A percentile compares a stretch with the other conserved stretches of the same genome.
Conservation (phyloP, 106 monocot species). For the Phalaenopsis equestris region DNA sequence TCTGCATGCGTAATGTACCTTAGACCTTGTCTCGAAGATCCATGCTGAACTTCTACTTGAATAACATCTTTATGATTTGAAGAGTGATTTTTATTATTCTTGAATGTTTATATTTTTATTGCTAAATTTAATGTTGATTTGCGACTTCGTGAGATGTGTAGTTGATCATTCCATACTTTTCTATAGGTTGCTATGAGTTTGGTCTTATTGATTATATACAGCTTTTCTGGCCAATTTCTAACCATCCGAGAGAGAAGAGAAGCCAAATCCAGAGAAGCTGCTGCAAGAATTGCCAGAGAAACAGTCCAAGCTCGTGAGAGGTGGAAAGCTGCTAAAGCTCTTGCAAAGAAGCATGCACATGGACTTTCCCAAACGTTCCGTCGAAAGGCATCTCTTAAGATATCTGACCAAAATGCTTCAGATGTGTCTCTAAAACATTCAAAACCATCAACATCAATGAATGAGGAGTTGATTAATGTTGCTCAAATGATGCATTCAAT, state of each 20-base stretch:
- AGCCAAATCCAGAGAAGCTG: conserved; percentile 56
- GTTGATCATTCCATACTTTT: neutral
- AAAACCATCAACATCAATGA: conserved; percentile 20
- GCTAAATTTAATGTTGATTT: neutral
- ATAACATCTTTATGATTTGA: neutral
- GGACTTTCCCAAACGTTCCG: conserved; percentile 40
- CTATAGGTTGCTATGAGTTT: conserved; percentile 35
- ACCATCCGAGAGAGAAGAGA: conserved; percentile 30
- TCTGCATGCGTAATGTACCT: neutral
- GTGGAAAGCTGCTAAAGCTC: conserved; percentile 53
- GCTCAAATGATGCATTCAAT: conserved; percentile 36
- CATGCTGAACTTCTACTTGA: neutral
- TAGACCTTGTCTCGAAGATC: neutral
- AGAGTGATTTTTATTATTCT: neutral
- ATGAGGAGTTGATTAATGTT: conserved; percentile 30
- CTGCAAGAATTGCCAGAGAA: conserved; percentile 38
- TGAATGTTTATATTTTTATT: neutral
- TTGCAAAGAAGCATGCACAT: conserved; percentile 36
- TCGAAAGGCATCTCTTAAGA: conserved; percentile 13
- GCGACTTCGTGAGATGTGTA: neutral
- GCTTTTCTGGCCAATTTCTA: conserved; percentile 47
- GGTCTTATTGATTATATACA: conserved; percentile 55
- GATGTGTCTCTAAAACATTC: conserved; percentile 1
- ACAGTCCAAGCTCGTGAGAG: conserved; percentile 35
- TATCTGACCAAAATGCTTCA: conserved; percentile 6